phyloP scores from a whole-genome alignment of 345 rosid genomes.

The thale cress (Arabidopsis thaliana) region DNA sequence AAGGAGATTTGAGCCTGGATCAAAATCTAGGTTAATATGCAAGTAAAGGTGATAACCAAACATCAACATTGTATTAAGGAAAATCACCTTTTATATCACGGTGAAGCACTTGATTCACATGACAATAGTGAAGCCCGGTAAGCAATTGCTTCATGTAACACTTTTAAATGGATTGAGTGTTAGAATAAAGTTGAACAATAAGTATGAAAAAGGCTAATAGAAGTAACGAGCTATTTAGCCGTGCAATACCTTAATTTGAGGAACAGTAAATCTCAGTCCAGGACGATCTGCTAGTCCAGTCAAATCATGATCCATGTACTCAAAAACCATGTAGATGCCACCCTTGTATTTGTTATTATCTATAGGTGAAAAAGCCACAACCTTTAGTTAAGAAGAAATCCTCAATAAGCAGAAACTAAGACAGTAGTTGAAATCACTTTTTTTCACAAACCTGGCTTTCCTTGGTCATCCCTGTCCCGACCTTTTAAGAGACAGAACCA shows the following conservation, averaged over 20 bases:
- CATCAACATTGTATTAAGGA: not conserved
- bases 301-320: constrained; percentile 97
- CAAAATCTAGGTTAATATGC: not conserved
- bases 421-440: not conserved
- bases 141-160: constrained; percentile 93
- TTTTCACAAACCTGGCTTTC: constrained; percentile 65
- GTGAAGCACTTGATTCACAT: constrained; percentile 90
- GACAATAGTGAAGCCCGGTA: constrained; percentile 92
- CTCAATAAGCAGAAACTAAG: not conserved
- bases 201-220: not conserved
- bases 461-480: constrained; percentile 90
- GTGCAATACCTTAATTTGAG: constrained; percentile 84
- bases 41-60: constrained; percentile 20
- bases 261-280: constrained; percentile 87
- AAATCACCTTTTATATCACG: constrained; percentile 87
- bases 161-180: constrained; percentile 45
- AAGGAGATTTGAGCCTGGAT: constrained; percentile 93
- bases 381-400: not conserved
- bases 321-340: constrained; percentile 97
- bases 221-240: constrained; percentile 10
- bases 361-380: constrained; percentile 38
- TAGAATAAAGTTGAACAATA: not conserved
- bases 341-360: constrained; percentile 95
- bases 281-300: constrained; percentile 97
- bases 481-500: constrained; percentile 50